These are phyloP conservation scores for Brassica juncea DNA, from an alignment of 345 rosid genomes.

Conservation along the genomic window DNA sequence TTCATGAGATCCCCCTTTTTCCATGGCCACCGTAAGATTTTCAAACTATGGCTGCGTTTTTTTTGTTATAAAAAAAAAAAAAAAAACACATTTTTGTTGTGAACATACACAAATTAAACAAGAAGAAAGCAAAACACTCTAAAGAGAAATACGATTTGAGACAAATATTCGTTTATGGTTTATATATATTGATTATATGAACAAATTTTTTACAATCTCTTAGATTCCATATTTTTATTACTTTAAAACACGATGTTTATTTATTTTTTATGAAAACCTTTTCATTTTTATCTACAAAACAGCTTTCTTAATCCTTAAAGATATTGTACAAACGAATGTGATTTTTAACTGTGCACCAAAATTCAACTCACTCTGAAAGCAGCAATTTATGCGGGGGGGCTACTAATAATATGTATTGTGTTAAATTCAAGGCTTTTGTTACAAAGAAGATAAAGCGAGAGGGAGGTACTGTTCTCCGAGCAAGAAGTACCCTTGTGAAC, in stretches of 20 bases:
- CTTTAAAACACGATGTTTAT: not conserved
- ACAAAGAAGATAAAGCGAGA: constrained; percentile 24
- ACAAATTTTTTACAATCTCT: not conserved
- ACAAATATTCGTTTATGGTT: not conserved
- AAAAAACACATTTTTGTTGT: not conserved
- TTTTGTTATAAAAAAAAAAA: no score
- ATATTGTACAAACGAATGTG: not conserved
- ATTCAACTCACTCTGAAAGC: not conserved
- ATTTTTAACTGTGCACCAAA: not conserved
- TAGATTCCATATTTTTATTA: not conserved
- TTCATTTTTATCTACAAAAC: not conserved
- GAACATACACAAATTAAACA: not conserved
- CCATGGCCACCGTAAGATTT: not conserved
- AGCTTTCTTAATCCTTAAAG: not conserved
- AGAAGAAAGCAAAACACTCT: not conserved
- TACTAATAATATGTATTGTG: not conserved
- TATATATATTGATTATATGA: no score
- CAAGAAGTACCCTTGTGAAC: constrained; percentile 23
- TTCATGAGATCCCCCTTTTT: not conserved
- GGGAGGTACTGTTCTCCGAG: constrained; percentile 22
- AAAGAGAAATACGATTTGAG: not conserved
- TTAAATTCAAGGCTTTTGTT: constrained; percentile 32
- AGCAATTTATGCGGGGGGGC: not conserved
- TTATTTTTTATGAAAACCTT: not conserved
- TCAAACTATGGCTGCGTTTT: not conserved